Percentiles rank a stretch among this genome's conserved stretches.
phyloP scores from a whole-genome alignment of 2,329 filamentous ascomycete species.

The Claviceps sp. region DNA sequence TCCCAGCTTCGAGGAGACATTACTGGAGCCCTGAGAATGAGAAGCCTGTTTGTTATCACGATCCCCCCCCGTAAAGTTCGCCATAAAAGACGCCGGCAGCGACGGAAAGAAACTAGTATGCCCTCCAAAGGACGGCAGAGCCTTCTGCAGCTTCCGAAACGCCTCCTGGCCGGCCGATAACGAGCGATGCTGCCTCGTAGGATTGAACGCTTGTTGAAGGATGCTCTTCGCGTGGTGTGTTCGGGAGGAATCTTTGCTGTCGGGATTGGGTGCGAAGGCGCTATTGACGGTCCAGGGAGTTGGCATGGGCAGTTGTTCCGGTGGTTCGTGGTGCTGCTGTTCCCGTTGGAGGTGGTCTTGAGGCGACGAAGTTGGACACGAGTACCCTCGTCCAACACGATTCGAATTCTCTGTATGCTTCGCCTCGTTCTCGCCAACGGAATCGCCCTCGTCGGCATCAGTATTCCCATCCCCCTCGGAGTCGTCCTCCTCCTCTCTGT shows the following conservation, averaged over 20 bases:
- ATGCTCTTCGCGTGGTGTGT: conserved; percentile 16
- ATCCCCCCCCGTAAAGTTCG: conserved; percentile 16
- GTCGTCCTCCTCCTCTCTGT: conserved; percentile 9
- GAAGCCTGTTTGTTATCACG: conserved; percentile 11
- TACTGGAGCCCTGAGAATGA: too few species aligned
- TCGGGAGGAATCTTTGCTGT: conserved; percentile 9
- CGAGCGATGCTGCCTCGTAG: conserved; percentile 34
- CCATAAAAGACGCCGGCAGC: conserved; percentile 27
- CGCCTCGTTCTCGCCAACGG: too few species aligned
- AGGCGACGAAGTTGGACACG: neutral
- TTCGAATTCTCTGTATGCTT: too few species aligned
- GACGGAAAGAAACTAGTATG: conserved; percentile 25
- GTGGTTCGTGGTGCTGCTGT: neutral
- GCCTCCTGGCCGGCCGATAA: conserved; percentile 44
- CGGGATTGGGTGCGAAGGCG: conserved; percentile 5
- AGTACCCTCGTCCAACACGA: neutral
- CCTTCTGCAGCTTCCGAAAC: conserved; percentile 42
- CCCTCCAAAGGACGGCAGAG: conserved; percentile 35
- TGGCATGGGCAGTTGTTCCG: conserved; percentile 9
- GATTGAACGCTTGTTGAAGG: conserved; percentile 33
- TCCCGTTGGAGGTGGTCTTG: neutral
- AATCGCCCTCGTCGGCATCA: conserved; percentile 8
- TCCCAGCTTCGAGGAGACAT: neutral
- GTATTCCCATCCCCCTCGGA: conserved; percentile 11
- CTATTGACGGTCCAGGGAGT: conserved; percentile 17